phyloP scores from a whole-genome alignment of 2,329 filamentous ascomycete species.

The Aspergillus sojae region DNA sequence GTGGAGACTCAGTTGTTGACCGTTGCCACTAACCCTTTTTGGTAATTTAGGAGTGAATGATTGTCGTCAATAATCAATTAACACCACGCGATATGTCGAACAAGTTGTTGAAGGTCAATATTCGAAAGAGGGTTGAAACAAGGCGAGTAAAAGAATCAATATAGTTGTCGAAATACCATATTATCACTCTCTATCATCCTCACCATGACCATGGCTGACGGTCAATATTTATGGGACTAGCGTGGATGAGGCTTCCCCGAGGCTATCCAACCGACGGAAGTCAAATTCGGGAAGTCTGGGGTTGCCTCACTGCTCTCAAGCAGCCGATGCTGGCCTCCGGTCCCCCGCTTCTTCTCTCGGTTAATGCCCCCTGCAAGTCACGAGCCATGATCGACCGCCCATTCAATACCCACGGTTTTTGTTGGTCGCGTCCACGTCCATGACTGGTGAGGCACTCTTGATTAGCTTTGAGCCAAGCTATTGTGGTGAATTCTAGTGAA shows the following conservation, averaged over 20 bases:
- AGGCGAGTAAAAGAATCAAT: neutral
- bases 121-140: neutral
- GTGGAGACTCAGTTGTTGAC: neutral
- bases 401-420: neutral
- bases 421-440: neutral
- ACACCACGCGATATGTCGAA: neutral
- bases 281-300: conserved; percentile 26
- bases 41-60: neutral
- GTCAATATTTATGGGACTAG: conserved; percentile 19
- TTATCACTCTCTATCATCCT: neutral
- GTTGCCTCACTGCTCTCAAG: neutral
- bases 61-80: neutral
- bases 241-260: conserved; percentile 20
- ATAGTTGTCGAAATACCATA: neutral
- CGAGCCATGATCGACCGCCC: neutral
- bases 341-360: conserved; percentile 15
- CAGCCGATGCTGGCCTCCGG: conserved; percentile 24
- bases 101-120: neutral
- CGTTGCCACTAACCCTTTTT: conserved; percentile 11
- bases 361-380: conserved; percentile 3
- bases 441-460: neutral
- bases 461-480: neutral
- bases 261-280: conserved; percentile 25
- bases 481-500: neutral
- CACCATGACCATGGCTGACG: neutral